Conservation (phyloP, 1,284 basidiomycete species). For the Anthracocystis panici-leucophaei region DNA sequence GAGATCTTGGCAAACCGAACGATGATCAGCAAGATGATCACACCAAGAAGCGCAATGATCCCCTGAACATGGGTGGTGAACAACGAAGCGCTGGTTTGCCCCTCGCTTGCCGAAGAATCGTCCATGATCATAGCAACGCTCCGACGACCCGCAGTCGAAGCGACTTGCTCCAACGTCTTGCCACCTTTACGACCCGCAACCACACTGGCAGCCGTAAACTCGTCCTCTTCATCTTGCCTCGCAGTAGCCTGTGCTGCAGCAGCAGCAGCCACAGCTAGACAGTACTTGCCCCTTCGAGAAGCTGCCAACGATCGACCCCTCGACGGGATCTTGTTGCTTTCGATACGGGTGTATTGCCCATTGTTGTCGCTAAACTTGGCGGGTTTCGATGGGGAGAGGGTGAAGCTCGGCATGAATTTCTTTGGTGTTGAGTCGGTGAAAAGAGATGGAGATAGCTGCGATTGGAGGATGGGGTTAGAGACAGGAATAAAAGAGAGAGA, state of each 20-base stretch:
- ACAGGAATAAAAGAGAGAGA: background rate
- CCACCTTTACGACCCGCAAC: conserved; percentile 5
- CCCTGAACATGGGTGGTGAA: conserved; percentile 45
- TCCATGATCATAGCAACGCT: conserved; percentile 51
- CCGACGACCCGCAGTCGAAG: conserved; percentile 31
- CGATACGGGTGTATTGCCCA: conserved; percentile 48
- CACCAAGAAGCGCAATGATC: conserved; percentile 41
- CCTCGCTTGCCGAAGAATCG: conserved; percentile 5
- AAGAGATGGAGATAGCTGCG: no score
- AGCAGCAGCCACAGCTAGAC: conserved; percentile 29
- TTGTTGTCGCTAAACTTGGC: conserved; percentile 41
- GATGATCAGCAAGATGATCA: conserved; percentile 49
- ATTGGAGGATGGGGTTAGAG: background rate
- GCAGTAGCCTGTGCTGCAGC: conserved; percentile 12
- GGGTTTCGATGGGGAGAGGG: conserved; percentile 26
- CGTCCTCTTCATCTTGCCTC: conserved; percentile 5
- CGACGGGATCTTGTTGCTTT: conserved; percentile 34
- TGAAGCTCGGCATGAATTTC: conserved; percentile 34
- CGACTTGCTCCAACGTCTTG: conserved; percentile 26
- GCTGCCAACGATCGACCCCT: conserved; percentile 35
- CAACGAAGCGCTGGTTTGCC: conserved; percentile 16
- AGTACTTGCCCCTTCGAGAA: conserved; percentile 37
- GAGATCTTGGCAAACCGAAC: conserved; percentile 35
- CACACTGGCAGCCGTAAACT: conserved; percentile 24
- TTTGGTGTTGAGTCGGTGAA: background rate